phyloP scores from a whole-genome alignment of 148 eudicot genomes.

The Fagopyrum homotropicum region DNA sequence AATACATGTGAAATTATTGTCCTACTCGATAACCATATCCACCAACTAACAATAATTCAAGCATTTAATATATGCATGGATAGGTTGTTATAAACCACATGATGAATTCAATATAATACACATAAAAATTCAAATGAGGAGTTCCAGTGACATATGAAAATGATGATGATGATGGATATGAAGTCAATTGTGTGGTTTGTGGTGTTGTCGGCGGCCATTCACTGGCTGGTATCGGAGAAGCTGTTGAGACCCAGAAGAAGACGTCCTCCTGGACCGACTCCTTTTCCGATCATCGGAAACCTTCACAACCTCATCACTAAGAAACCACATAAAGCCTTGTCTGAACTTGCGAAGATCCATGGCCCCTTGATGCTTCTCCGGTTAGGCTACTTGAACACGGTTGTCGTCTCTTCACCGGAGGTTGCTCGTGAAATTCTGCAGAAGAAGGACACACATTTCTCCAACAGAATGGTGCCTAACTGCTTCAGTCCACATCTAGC shows the following conservation, averaged over 20 bases:
- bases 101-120: no score
- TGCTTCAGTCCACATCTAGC: background rate
- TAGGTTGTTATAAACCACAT: no score
- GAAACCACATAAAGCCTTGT: slow-evolving; percentile 11
- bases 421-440: slow-evolving; percentile 13
- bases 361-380: slow-evolving; percentile 14
- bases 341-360: slow-evolving; percentile 12
- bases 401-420: slow-evolving; percentile 13
- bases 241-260: background rate
- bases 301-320: slow-evolving; percentile 7
- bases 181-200: background rate
- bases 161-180: background rate
- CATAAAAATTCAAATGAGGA: no score
- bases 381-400: background rate
- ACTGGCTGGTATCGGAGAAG: background rate
- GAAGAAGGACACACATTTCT: background rate
- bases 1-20: no score
- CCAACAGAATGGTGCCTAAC: slow-evolving; percentile 3
- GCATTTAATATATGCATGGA: no score
- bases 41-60: no score
- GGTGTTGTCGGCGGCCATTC: background rate
- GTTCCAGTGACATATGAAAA: no score
- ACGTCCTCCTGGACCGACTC: slow-evolving; percentile 5
- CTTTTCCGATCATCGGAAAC: slow-evolving; percentile 13
- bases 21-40: no score